A percentile compares a stretch with the other conserved stretches of the same genome.
These are phyloP conservation scores for Candida ulmi DNA, from an alignment of 805 yeast genomes.

Conservation along the genomic window DNA sequence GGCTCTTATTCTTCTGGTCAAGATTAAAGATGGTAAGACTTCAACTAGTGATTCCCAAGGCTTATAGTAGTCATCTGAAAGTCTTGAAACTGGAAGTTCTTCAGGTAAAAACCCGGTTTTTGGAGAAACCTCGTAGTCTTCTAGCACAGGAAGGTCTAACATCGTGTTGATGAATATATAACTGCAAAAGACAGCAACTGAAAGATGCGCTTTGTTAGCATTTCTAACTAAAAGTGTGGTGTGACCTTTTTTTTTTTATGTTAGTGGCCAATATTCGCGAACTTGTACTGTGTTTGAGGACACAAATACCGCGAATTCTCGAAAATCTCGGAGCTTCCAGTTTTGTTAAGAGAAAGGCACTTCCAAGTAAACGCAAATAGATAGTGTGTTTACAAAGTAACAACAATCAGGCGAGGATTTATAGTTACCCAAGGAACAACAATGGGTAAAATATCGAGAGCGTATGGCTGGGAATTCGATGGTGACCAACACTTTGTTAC, in stretches of 20 bases:
- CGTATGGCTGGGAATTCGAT: slow-evolving; percentile 22
- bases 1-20: slow-evolving; percentile 55
- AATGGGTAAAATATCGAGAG: slow-evolving; percentile 24
- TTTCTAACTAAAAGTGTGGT: neutral
- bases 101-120: slow-evolving; percentile 77
- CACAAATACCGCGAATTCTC: too few species aligned
- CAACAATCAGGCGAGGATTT: too few species aligned
- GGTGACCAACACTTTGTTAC: slow-evolving; percentile 20
- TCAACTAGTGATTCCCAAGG: slow-evolving; percentile 74
- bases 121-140: slow-evolving; percentile 66
- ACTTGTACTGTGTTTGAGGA: too few species aligned
- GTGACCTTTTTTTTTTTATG: neutral
- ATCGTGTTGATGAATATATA: neutral
- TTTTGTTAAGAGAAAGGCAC: too few species aligned
- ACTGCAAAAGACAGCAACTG: neutral
- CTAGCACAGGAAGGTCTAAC: slow-evolving; percentile 41
- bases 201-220: neutral
- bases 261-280: too few species aligned
- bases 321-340: too few species aligned
- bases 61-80: slow-evolving; percentile 56
- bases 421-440: too few species aligned
- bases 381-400: too few species aligned
- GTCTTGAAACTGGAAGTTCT: slow-evolving; percentile 49
- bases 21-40: slow-evolving; percentile 67
- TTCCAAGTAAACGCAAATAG: too few species aligned